A percentile compares a stretch with the other conserved stretches of the same genome.
Evolutionary conservation across 2,329 filamentous ascomycete genomes (phyloP).

Genomic region (Ceratocystis diversiconidia): DNA sequence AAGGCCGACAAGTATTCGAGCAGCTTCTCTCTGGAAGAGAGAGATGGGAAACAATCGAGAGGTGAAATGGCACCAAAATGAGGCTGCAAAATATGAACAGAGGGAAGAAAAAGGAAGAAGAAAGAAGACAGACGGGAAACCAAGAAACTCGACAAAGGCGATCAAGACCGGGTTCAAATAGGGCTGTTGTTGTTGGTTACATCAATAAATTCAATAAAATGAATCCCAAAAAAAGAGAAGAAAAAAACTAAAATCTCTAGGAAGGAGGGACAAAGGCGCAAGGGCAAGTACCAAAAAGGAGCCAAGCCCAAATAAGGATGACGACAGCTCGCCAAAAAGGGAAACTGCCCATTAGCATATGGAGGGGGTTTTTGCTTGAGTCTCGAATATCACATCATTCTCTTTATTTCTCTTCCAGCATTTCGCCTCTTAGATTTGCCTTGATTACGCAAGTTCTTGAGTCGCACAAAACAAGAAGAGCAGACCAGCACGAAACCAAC

Average conservation of each 20-base stretch:
- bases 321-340: neutral
- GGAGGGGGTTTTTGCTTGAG: neutral
- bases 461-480: neutral
- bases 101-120: neutral
- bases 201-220: neutral
- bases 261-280: neutral
- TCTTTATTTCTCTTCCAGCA: neutral
- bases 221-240: neutral
- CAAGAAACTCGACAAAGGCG: neutral
- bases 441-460: neutral
- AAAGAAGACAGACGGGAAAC: neutral
- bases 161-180: neutral
- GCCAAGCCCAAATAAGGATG: neutral
- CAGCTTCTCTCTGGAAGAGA: neutral
- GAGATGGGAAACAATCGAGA: neutral
- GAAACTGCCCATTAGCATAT: neutral
- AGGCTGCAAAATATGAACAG: neutral
- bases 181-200: no score
- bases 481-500: neutral
- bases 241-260: neutral
- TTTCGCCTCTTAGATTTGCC: neutral
- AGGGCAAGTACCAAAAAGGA: neutral
- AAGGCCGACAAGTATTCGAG: neutral
- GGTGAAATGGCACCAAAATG: neutral
- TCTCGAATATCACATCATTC: neutral